These are phyloP conservation scores for Entelexis sorbosivorans DNA, from an alignment of 1,139 yeast species.

Conservation along the genomic window DNA sequence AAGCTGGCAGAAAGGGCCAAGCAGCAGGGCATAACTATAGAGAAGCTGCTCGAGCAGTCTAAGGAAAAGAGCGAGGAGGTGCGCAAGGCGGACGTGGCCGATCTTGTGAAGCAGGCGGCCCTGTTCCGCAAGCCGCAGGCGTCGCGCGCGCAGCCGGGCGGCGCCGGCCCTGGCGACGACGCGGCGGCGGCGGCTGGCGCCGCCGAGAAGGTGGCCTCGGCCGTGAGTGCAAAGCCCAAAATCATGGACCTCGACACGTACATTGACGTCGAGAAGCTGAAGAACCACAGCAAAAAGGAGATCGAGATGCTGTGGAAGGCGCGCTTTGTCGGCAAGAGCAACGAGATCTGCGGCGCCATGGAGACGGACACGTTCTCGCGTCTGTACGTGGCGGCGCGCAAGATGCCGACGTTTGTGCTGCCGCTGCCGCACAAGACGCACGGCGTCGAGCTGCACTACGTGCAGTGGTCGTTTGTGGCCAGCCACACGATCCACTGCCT, in stretches of 20 bases:
- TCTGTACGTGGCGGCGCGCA: conserved; percentile 56
- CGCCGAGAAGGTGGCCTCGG: neutral
- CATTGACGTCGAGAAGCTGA: conserved; percentile 56
- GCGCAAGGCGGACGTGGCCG: conserved; percentile 50
- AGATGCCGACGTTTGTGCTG: conserved; percentile 49
- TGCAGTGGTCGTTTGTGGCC: conserved; percentile 90
- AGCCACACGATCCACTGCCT: conserved; percentile 78
- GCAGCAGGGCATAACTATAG: conserved; percentile 38
- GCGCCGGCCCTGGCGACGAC: neutral
- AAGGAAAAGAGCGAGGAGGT: conserved; percentile 50
- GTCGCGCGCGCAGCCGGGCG: too few species aligned
- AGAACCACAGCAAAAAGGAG: conserved; percentile 45
- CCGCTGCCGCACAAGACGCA: conserved; percentile 38
- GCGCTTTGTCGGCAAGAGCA: conserved; percentile 54
- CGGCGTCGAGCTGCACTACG: conserved; percentile 73
- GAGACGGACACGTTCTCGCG: conserved; percentile 46
- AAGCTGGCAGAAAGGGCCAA: conserved; percentile 43
- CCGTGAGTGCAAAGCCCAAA: conserved; percentile 5
- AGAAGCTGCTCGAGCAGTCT: conserved; percentile 52
- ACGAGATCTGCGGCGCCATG: conserved; percentile 55
- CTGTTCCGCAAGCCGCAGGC: conserved; percentile 22
- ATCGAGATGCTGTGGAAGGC: conserved; percentile 84
- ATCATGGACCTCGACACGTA: conserved; percentile 65
- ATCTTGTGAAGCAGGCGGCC: conserved; percentile 45
- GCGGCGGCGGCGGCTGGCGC: neutral